phyloP scores from a whole-genome alignment of 106 monocot genomes.

The Apostasia shenzhenica region DNA sequence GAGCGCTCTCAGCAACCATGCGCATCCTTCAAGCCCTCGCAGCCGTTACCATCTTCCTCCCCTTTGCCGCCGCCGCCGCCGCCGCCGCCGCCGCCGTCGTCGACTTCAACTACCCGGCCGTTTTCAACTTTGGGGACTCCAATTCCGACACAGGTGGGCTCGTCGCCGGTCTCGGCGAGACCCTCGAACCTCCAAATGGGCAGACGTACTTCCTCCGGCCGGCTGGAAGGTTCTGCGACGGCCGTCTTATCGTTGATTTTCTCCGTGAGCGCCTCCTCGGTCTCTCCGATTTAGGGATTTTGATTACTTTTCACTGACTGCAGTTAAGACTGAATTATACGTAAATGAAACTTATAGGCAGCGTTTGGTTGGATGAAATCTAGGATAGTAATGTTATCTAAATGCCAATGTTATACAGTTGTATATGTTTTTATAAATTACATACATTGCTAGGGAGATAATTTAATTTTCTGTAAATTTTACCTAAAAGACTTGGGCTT shows the following conservation, averaged over 20 bases:
- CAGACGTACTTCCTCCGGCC: slow-evolving; percentile 54
- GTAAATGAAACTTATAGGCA: background rate
- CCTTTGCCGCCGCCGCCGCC: background rate
- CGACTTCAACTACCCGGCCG: slow-evolving; percentile 65
- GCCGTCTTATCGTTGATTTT: slow-evolving; percentile 89
- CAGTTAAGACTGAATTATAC: background rate
- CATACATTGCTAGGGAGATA: too few relatives aligned
- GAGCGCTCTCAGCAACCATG: background rate
- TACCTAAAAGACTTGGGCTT: too few relatives aligned
- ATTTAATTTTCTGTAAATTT: too few relatives aligned
- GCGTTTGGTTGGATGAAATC: too few relatives aligned
- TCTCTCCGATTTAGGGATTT: background rate
- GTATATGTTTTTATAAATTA: too few relatives aligned
- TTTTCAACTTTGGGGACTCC: slow-evolving; percentile 96
- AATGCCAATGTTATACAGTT: too few relatives aligned
- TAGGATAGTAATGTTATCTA: too few relatives aligned
- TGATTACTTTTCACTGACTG: background rate
- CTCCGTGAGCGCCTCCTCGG: slow-evolving; percentile 36
- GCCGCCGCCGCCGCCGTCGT: slow-evolving; percentile 14
- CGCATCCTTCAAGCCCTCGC: background rate
- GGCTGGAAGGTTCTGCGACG: slow-evolving; percentile 75
- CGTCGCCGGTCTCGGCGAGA: slow-evolving; percentile 41
- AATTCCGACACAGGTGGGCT: slow-evolving; percentile 84
- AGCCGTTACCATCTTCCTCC: background rate
- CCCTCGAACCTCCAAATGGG: slow-evolving; percentile 56